phyloP scores from a whole-genome alignment of 2,329 filamentous ascomycete genomes.

The Apiospora sp. region DNA sequence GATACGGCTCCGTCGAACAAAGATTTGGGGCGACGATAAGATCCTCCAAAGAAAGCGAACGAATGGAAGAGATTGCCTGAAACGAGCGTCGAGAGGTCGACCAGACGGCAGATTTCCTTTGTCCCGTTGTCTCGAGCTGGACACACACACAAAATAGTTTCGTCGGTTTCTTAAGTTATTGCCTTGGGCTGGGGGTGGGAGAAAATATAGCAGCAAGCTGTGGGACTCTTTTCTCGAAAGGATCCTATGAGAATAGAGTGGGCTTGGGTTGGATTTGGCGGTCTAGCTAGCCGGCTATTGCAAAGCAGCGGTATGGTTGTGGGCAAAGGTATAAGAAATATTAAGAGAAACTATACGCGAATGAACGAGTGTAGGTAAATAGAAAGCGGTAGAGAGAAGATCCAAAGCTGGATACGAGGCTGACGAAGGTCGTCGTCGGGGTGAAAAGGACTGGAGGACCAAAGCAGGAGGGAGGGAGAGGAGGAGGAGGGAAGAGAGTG shows the following conservation, averaged over 20 bases:
- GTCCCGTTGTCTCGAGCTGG: constrained; percentile 14
- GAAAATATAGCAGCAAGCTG: constrained; percentile 22
- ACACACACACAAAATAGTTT: constrained; percentile 22
- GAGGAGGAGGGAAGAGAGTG: constrained; percentile 21
- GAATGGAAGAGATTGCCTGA: constrained; percentile 16
- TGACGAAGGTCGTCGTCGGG: constrained; percentile 23
- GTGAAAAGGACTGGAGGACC: constrained; percentile 30
- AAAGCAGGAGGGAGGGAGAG: constrained; percentile 23
- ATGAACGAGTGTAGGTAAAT: constrained; percentile 25
- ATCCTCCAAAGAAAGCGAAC: constrained; percentile 21
- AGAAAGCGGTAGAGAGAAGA: constrained; percentile 27
- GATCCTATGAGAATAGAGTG: constrained; percentile 22
- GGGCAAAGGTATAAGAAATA: constrained; percentile 25
- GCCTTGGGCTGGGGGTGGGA: constrained; percentile 1
- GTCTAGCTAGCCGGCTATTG: constrained; percentile 22
- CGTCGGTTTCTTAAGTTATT: constrained; percentile 21
- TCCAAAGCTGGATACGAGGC: constrained; percentile 29
- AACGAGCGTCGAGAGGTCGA: constrained; percentile 23
- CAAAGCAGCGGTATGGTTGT: constrained; percentile 14
- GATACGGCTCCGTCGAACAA: constrained; percentile 23
- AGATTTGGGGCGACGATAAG: constrained; percentile 17
- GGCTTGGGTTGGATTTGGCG: constrained; percentile 15
- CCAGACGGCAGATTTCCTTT: constrained; percentile 16
- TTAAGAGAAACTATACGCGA: constrained; percentile 21
- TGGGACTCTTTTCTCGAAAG: constrained; percentile 21